A percentile compares a stretch with the other conserved stretches of the same genome.
These are phyloP conservation scores for Pichia cephalocereana DNA, from an alignment of 805 yeast genomes.

Conservation along the genomic window DNA sequence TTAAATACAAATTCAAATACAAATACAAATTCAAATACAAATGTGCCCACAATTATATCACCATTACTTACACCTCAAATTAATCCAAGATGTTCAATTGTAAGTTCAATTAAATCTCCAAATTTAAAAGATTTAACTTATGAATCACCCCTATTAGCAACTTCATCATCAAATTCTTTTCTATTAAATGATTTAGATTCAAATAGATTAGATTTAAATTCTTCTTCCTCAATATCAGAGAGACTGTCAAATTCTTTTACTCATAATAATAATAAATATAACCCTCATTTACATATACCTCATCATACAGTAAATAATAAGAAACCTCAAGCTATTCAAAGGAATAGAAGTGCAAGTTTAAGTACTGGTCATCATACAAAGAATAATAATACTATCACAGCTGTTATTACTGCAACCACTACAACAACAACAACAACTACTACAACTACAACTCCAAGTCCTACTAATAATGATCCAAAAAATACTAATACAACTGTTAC, in stretches of 20 bases:
- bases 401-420: not conserved
- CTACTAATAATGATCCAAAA: not conserved
- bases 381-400: no score
- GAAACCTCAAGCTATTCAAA: not conserved
- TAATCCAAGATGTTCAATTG: conserved; percentile 7
- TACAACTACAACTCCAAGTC: not conserved
- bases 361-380: not conserved
- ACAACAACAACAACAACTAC: not conserved
- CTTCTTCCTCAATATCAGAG: conserved; percentile 3
- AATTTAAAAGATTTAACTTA: conserved; percentile 20
- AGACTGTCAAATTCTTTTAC: not conserved
- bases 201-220: conserved; percentile 24
- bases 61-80: conserved; percentile 25
- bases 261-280: not conserved
- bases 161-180: conserved; percentile 6
- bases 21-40: not conserved
- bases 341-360: not conserved
- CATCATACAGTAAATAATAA: no score
- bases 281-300: not conserved
- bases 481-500: conserved; percentile 12
- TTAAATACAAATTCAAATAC: not conserved
- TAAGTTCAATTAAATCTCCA: conserved; percentile 17
- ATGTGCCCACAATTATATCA: conserved; percentile 16
- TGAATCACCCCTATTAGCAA: conserved; percentile 24
- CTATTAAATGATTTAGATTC: conserved; percentile 20